These are phyloP conservation scores for Thalassiosira exigua DNA, from an alignment of 352 stramenopile genomes.

Conservation along the genomic window DNA sequence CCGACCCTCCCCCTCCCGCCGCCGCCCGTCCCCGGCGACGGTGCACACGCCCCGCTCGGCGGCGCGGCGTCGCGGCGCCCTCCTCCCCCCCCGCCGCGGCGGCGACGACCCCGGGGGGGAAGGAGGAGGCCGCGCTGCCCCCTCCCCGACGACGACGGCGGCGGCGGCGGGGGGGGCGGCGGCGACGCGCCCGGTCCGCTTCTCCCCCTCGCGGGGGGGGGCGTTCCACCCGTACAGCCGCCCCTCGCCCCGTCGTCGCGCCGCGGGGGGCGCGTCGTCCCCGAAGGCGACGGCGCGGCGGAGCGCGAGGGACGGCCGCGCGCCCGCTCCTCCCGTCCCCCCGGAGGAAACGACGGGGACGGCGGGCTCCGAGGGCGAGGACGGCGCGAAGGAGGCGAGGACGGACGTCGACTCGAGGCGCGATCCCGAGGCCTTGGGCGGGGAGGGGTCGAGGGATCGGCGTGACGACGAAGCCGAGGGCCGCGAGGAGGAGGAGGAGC, in stretches of 20 bases:
- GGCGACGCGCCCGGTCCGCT: not conserved
- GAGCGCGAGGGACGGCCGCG: not conserved
- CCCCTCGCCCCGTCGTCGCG: not conserved
- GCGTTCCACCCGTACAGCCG: slow-evolving; percentile 20
- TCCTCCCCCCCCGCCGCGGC: too few species aligned
- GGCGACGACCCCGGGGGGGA: not conserved
- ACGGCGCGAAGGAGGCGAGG: not conserved
- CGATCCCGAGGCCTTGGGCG: not conserved
- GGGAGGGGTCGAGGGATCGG: not conserved
- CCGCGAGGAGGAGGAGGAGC: not conserved
- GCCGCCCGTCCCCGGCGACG: not conserved
- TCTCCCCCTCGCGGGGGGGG: slow-evolving; percentile 1
- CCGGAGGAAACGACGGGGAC: not conserved
- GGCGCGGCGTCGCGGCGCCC: too few species aligned
- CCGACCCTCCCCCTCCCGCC: too few species aligned
- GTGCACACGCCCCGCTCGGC: not conserved
- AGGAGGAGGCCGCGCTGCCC: too few species aligned
- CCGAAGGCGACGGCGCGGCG: too few species aligned
- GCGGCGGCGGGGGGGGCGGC: too few species aligned
- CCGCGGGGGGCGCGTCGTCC: too few species aligned
- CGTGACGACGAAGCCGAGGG: not conserved
- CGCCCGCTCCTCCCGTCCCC: not conserved
- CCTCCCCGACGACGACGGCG: not conserved
- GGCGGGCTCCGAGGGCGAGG: not conserved
- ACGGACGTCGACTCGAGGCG: too few species aligned